Percentiles rank a stretch among this genome's conserved stretches.
Evolutionary conservation across 176 grass and related monocot species (phyloP).

Genomic region (Elaeis guineensis): DNA sequence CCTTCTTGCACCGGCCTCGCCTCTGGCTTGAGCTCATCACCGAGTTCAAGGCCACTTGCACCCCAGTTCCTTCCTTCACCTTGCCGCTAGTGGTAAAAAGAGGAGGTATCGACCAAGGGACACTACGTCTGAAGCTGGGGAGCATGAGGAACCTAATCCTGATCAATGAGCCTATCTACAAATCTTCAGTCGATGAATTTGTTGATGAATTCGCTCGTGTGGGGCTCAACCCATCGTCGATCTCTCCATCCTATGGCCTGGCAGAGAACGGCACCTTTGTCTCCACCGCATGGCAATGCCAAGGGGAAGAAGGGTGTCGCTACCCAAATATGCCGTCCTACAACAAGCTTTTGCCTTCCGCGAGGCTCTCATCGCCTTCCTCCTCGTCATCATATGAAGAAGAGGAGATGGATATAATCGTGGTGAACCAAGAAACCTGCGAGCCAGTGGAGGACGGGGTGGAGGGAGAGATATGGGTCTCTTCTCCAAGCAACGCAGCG

Average conservation of each 20-base stretch:
- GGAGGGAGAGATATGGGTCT: conserved; percentile 63
- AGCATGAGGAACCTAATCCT: conserved; percentile 55
- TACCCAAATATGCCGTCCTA: conserved; percentile 13
- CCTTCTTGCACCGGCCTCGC: conserved; percentile 30
- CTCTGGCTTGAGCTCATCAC: conserved; percentile 53
- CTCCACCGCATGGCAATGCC: conserved; percentile 41
- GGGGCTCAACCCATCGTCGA: conserved; percentile 19
- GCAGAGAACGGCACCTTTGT: conserved; percentile 65
- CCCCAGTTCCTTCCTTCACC: conserved; percentile 43
- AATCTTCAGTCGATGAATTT: conserved; percentile 33
- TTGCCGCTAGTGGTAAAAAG: conserved; percentile 37
- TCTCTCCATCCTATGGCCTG: conserved; percentile 51
- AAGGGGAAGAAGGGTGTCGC: not conserved
- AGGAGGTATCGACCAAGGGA: conserved; percentile 4
- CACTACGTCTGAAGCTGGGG: conserved; percentile 17
- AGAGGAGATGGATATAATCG: conserved; percentile 32
- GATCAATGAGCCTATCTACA: conserved; percentile 50
- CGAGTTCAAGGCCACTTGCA: conserved; percentile 49
- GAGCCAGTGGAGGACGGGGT: conserved; percentile 37
- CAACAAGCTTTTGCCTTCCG: conserved; percentile 43
- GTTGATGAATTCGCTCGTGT: conserved; percentile 14
- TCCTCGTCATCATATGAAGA: not conserved
- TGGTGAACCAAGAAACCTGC: conserved; percentile 40
- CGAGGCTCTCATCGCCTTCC: conserved; percentile 9
- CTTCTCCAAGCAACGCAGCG: conserved; percentile 48